phyloP scores from a whole-genome alignment of 129 eudicot genomes.

The Flaveria bidentis region DNA sequence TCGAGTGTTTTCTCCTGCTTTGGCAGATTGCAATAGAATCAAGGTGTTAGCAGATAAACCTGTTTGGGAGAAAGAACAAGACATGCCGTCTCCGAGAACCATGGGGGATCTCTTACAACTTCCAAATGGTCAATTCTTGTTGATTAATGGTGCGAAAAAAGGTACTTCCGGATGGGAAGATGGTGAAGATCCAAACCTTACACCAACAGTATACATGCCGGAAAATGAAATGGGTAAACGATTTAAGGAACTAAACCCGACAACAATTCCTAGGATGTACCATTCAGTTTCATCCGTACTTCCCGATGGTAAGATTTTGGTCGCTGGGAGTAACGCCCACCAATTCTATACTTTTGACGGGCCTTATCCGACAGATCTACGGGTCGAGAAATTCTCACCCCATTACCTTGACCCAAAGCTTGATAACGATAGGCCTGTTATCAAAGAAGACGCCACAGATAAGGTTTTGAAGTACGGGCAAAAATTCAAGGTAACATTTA shows the following conservation, averaged over 20 bases:
- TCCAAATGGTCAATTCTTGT: conserved; percentile 62
- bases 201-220: conserved; percentile 60
- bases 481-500: conserved; percentile 27
- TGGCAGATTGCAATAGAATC: conserved; percentile 61
- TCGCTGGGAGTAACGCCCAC: conserved; percentile 72
- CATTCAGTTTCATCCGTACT: conserved; percentile 58
- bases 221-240: conserved; percentile 46
- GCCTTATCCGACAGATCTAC: conserved; percentile 59
- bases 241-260: conserved; percentile 44
- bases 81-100: conserved; percentile 65
- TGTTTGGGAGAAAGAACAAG: conserved; percentile 66
- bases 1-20: conserved; percentile 49
- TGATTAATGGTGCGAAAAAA: conserved; percentile 68
- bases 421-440: conserved; percentile 29
- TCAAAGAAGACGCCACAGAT: conserved; percentile 24
- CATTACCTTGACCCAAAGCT: conserved; percentile 58
- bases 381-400: conserved; percentile 71
- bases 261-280: conserved; percentile 71
- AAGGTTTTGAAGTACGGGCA: conserved; percentile 45
- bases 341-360: conserved; percentile 38
- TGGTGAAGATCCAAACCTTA: conserved; percentile 55
- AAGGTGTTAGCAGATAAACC: conserved; percentile 19
- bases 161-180: conserved; percentile 81
- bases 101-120: conserved; percentile 76
- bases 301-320: conserved; percentile 58